Evolutionary conservation across 345 rosid species (phyloP).

Genomic region (Anacardium occidentale): DNA sequence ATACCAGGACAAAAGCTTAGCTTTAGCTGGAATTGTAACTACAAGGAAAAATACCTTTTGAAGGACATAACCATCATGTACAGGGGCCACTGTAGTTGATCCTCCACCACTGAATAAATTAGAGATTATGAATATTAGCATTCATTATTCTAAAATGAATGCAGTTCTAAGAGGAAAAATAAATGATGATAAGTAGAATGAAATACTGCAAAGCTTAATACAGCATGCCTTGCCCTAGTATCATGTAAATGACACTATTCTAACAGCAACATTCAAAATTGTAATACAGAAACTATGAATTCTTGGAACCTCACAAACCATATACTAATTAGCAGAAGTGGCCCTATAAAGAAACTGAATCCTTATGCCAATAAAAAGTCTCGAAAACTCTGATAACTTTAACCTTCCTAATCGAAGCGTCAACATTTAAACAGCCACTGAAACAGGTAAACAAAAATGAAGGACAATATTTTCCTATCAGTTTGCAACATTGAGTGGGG

Average conservation of each 20-base stretch:
- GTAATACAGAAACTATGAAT: not conserved
- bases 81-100: slow-evolving; percentile 93
- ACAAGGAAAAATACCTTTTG: slow-evolving; percentile 63
- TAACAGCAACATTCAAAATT: not conserved
- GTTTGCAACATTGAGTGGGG: no score
- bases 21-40: not conserved
- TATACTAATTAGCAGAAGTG: not conserved
- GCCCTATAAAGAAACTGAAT: no score
- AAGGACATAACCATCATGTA: slow-evolving; percentile 97
- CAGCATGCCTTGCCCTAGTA: not conserved
- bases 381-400: not conserved
- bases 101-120: slow-evolving; percentile 85
- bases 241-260: not conserved
- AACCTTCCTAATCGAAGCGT: not conserved
- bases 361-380: not conserved
- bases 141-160: slow-evolving; percentile 9
- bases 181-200: not conserved
- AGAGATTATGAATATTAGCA: not conserved
- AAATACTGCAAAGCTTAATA: not conserved
- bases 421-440: not conserved
- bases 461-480: no score
- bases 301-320: not conserved
- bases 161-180: not conserved
- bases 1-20: not conserved
- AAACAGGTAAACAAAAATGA: not conserved